A percentile compares a stretch with the other conserved stretches of the same genome.
Conservation (phyloP, 805 yeast species). For the Pichia sporocuriosa region DNA sequence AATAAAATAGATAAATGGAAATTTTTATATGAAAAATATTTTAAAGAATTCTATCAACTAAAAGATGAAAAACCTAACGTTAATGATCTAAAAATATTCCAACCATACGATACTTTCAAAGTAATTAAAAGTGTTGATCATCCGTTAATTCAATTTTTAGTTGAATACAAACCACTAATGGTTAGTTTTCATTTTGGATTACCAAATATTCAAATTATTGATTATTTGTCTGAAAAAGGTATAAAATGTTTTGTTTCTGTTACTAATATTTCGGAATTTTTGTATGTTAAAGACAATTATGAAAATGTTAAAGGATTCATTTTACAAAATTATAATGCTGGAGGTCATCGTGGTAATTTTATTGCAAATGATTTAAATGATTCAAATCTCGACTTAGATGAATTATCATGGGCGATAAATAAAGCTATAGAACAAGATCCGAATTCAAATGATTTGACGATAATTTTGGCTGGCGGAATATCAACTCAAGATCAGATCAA, state of each 20-base stretch:
- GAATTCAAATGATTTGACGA: neutral
- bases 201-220: neutral
- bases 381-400: neutral
- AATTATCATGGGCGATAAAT: neutral
- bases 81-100: neutral
- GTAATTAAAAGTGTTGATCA: neutral
- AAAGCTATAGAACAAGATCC: neutral
- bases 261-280: neutral
- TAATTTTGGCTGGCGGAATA: neutral
- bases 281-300: neutral
- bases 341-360: constrained; percentile 1
- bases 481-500: neutral
- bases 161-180: neutral
- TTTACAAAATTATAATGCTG: neutral
- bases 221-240: neutral
- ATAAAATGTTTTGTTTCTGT: neutral
- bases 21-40: neutral
- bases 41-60: neutral
- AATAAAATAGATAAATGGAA: neutral
- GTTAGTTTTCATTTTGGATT: constrained; percentile 4
- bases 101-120: neutral
- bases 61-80: neutral
- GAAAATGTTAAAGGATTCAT: neutral
- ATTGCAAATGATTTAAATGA: neutral
- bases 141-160: neutral